Percentiles rank a stretch among this genome's conserved stretches.
Conservation (phyloP, 177 flowering plant species). For the Vitis hybrid region DNA sequence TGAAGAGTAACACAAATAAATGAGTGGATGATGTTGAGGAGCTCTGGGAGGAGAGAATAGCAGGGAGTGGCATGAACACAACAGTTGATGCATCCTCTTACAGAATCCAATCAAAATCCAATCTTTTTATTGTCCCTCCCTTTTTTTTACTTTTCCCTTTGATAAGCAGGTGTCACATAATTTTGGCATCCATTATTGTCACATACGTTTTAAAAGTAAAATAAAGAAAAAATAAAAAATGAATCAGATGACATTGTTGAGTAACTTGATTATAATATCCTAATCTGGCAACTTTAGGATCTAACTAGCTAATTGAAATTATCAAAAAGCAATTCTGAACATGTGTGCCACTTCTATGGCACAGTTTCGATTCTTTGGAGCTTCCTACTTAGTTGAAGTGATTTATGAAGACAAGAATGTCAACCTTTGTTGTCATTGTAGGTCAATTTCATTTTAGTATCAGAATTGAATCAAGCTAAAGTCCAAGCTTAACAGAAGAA, state of each 20-base stretch:
- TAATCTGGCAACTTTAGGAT: background rate
- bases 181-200: too few relatives aligned
- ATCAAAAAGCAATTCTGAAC: background rate
- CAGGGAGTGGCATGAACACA: background rate
- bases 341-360: background rate
- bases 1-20: background rate
- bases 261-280: background rate
- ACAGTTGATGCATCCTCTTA: background rate
- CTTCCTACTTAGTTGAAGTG: background rate
- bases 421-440: background rate
- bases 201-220: too few relatives aligned
- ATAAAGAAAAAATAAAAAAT: background rate
- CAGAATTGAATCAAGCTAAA: background rate
- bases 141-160: too few relatives aligned
- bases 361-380: background rate
- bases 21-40: background rate
- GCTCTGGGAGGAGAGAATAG: background rate
- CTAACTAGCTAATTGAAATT: background rate
- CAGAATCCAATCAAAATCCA: background rate
- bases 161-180: too few relatives aligned
- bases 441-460: background rate
- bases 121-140: background rate
- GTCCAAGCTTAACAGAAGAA: background rate
- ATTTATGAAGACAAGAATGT: background rate
- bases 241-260: background rate